A percentile compares a stretch with the other conserved stretches of the same genome.
These are phyloP conservation scores for Mucor lusitanicus DNA, from an alignment of 371 early-diverging fungal species.

Conservation along the genomic window DNA sequence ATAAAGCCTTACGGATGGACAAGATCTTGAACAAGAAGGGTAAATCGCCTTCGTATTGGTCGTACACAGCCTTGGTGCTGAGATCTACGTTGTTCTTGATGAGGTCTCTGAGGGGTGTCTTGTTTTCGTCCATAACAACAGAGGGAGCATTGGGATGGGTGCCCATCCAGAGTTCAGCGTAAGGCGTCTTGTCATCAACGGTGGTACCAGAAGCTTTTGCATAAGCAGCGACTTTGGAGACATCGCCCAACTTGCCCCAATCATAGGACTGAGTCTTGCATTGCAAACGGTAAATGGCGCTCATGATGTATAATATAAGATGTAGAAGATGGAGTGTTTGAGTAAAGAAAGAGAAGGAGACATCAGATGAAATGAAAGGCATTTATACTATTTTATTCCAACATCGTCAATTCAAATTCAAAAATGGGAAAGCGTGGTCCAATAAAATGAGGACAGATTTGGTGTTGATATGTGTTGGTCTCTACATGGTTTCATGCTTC, in stretches of 20 bases:
- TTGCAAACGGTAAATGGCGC: conserved; percentile 55
- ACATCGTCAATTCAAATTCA: not conserved
- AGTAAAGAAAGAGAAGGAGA: not conserved
- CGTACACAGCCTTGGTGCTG: conserved; percentile 53
- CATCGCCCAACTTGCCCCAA: conserved; percentile 92
- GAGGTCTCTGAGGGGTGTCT: conserved; percentile 57
- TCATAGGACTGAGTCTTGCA: conserved; percentile 84
- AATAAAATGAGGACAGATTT: not conserved
- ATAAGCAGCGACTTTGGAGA: conserved; percentile 84
- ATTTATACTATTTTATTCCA: not conserved
- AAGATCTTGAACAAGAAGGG: conserved; percentile 98
- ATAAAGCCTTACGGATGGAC: conserved; percentile 92
- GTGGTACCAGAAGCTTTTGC: conserved; percentile 60
- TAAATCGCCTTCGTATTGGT: conserved; percentile 74
- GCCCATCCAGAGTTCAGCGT: conserved; percentile 99
- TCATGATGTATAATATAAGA: conserved; percentile 12
- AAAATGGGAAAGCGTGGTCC: not conserved
- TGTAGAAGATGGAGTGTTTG: not conserved
- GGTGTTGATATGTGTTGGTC: not conserved
- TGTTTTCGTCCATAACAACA: conserved; percentile 35
- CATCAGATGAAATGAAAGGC: not conserved
- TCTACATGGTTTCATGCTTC: conserved; percentile 8
- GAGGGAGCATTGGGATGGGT: conserved; percentile 96
- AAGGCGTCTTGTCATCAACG: conserved; percentile 70
- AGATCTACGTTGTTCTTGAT: conserved; percentile 49